These are phyloP conservation scores for Macadamia tetraphylla DNA, from an alignment of 164 flowering plant genomes.

Conservation along the genomic window DNA sequence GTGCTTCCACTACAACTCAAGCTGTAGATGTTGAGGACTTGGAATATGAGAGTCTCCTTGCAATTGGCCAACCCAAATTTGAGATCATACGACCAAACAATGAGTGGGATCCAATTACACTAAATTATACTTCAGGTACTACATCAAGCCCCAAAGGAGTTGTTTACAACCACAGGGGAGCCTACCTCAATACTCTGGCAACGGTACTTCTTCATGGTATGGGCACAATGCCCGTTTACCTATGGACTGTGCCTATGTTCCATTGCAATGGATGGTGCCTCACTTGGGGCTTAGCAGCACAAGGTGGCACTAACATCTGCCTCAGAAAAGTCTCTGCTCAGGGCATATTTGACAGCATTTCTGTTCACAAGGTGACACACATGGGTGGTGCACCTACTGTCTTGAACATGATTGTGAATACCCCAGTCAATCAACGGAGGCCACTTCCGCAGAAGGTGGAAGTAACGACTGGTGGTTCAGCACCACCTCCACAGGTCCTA, in stretches of 20 bases:
- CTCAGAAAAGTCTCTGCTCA: conserved; percentile 40
- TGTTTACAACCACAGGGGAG: conserved; percentile 72
- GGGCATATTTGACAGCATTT: conserved; percentile 43
- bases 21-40: background rate
- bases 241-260: conserved; percentile 86
- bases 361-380: conserved; percentile 58
- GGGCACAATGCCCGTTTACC: conserved; percentile 51
- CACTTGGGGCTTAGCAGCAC: conserved; percentile 70
- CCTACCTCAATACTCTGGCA: conserved; percentile 63
- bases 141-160: conserved; percentile 89
- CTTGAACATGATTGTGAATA: conserved; percentile 48
- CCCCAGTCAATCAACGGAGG: conserved; percentile 18
- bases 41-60: conserved; percentile 45
- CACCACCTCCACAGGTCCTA: conserved; percentile 33
- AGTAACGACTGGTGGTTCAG: conserved; percentile 47
- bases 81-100: conserved; percentile 43
- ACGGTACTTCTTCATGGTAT: conserved; percentile 43
- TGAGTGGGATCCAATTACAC: conserved; percentile 63
- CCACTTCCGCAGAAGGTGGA: conserved; percentile 32
- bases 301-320: conserved; percentile 77
- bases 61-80: conserved; percentile 37
- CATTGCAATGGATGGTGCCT: conserved; percentile 89
- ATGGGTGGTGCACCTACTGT: conserved; percentile 74
- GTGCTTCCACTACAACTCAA: conserved; percentile 4
- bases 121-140: conserved; percentile 80